Conservation (phyloP, 352 stramenopile species). For the Chrysophaeum taylorii region DNA sequence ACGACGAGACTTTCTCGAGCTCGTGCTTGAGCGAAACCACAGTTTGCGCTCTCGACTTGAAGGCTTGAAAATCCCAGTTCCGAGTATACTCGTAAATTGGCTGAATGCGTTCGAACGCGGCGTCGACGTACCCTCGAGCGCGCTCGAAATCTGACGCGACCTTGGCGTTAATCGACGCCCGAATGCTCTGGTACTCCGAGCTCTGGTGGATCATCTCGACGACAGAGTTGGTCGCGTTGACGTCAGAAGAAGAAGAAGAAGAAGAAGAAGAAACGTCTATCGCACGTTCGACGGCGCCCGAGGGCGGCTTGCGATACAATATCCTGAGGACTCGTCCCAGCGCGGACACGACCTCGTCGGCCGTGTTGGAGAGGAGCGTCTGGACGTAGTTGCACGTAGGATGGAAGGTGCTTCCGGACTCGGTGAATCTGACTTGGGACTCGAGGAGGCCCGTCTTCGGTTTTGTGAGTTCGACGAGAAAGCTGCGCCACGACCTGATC, state of each 20-base stretch:
- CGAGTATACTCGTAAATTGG: constrained; percentile 77
- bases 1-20: constrained; percentile 75
- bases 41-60: constrained; percentile 49
- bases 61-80: constrained; percentile 72
- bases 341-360: constrained; percentile 24
- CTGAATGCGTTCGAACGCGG: neutral
- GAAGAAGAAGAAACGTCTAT: too few relatives aligned
- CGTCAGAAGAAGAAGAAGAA: too few relatives aligned
- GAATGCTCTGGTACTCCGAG: constrained; percentile 58
- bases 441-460: constrained; percentile 78
- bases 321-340: constrained; percentile 24
- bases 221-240: too few relatives aligned
- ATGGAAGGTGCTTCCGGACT: constrained; percentile 62
- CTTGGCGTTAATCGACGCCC: constrained; percentile 61
- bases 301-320: constrained; percentile 40
- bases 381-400: constrained; percentile 65
- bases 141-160: constrained; percentile 68
- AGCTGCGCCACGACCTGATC: constrained; percentile 27
- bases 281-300: constrained; percentile 53
- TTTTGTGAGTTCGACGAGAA: constrained; percentile 74
- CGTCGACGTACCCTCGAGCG: constrained; percentile 65
- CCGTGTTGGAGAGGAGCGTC: constrained; percentile 30
- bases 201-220: constrained; percentile 56
- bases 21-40: constrained; percentile 73
- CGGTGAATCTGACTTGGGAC: constrained; percentile 75